These are phyloP conservation scores for Corymbia citriodora DNA, from an alignment of 441 rosid species.

Conservation along the genomic window DNA sequence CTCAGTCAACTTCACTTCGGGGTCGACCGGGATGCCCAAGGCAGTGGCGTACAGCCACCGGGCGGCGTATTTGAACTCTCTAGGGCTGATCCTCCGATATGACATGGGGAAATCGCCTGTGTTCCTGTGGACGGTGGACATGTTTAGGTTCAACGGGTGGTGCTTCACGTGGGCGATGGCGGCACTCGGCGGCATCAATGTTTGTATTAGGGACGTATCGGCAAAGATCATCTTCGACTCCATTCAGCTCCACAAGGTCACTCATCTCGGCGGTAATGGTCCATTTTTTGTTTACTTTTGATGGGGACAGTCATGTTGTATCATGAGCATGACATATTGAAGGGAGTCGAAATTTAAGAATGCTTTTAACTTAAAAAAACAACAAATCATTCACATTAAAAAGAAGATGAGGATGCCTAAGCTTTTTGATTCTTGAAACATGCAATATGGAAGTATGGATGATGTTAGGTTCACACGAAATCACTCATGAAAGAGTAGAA, in stretches of 20 bases:
- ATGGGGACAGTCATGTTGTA: not conserved
- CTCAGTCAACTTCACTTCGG: slow-evolving; percentile 50
- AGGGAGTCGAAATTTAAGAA: not conserved
- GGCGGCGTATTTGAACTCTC: slow-evolving; percentile 44
- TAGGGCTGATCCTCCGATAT: slow-evolving; percentile 31
- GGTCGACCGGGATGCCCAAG: slow-evolving; percentile 60
- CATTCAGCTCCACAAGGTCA: slow-evolving; percentile 25
- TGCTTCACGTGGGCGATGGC: slow-evolving; percentile 55
- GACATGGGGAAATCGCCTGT: slow-evolving; percentile 25
- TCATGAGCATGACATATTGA: not conserved
- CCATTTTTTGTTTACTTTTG: not conserved
- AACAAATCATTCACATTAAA: not conserved
- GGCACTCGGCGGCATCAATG: slow-evolving; percentile 41
- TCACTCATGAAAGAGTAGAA: not conserved
- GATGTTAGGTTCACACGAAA: not conserved
- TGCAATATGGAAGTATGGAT: not conserved
- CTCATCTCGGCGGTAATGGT: slow-evolving; percentile 35
- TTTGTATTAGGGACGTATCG: slow-evolving; percentile 36
- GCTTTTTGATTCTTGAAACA: not conserved
- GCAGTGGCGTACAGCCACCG: slow-evolving; percentile 54
- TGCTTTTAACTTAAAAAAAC: no score
- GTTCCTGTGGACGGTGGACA: slow-evolving; percentile 59
- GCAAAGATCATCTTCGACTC: slow-evolving; percentile 27
- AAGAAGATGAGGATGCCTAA: not conserved
- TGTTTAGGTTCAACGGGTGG: slow-evolving; percentile 73